Conservation (phyloP, 768 basidiomycete species). For the Mycena pura region DNA sequence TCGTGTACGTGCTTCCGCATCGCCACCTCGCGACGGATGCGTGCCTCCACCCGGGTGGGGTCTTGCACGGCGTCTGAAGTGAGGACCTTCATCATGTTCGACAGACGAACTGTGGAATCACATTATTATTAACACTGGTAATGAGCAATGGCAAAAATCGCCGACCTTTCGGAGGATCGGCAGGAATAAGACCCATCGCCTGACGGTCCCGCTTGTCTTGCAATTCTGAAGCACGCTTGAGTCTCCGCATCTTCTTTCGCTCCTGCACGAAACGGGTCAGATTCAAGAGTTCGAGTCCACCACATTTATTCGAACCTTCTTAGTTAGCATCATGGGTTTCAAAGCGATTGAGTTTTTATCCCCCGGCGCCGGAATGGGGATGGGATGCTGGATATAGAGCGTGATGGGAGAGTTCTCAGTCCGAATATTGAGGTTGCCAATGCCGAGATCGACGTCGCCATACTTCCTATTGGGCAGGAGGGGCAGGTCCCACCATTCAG, state of each 20-base stretch:
- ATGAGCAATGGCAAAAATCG: background rate
- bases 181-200: conserved; percentile 94
- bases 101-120: conserved; percentile 73
- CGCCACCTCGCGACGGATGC: conserved; percentile 91
- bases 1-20: conserved; percentile 89
- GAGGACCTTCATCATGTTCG: conserved; percentile 97
- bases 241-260: conserved; percentile 96
- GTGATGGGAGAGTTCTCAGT: conserved; percentile 79
- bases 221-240: conserved; percentile 84
- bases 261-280: conserved; percentile 55
- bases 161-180: conserved; percentile 92
- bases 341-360: conserved; percentile 82
- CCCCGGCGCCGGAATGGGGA: conserved; percentile 89
- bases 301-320: conserved; percentile 61
- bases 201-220: conserved; percentile 96
- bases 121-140: conserved; percentile 8
- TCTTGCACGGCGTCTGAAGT: conserved; percentile 97
- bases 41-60: conserved; percentile 96
- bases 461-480: conserved; percentile 84
- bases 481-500: conserved; percentile 98
- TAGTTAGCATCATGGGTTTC: conserved; percentile 91
- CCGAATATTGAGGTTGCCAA: conserved; percentile 67
- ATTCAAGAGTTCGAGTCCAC: background rate
- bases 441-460: conserved; percentile 68
- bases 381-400: conserved; percentile 94